A percentile compares a stretch with the other conserved stretches of the same genome.
Conservation (phyloP, 768 basidiomycete genomes). For the Leucocoprinus leucothites region DNA sequence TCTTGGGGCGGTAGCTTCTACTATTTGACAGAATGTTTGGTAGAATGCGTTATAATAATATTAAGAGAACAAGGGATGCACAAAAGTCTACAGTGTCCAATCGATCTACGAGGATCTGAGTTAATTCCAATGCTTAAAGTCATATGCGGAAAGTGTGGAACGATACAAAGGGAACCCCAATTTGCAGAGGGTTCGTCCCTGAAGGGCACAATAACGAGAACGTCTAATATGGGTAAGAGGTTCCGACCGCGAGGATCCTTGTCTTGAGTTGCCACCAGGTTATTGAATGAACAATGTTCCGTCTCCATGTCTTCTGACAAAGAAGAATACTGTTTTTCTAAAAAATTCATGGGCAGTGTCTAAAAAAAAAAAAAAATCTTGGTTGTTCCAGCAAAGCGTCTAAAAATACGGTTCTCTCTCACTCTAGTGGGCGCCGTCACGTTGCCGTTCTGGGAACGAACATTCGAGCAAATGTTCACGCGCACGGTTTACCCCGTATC, state of each 20-base stretch:
- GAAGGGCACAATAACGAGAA: constrained; percentile 1
- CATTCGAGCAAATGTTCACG: background rate
- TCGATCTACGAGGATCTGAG: constrained; percentile 5
- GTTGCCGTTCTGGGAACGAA: background rate
- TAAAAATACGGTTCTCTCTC: too few species aligned
- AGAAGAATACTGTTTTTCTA: too few species aligned
- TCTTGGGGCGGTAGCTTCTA: constrained; percentile 44
- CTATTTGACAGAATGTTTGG: background rate
- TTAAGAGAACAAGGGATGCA: background rate
- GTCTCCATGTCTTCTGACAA: background rate
- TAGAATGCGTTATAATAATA: too few species aligned
- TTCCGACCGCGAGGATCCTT: constrained; percentile 8
- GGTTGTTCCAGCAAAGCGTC: too few species aligned
- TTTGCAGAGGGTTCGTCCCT: background rate
- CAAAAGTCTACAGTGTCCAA: too few species aligned
- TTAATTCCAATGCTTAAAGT: background rate
- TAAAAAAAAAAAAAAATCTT: too few species aligned
- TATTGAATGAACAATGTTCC: background rate
- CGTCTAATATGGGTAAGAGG: constrained; percentile 10
- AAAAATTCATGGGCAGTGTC: too few species aligned
- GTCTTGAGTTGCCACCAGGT: background rate
- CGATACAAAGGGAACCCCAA: constrained; percentile 8
- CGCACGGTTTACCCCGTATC: constrained; percentile 1
- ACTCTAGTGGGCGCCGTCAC: too few species aligned
- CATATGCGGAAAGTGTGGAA: constrained; percentile 7